Evolutionary conservation across 495 filamentous ascomycete genomes (phyloP).

Genomic region (Penicillium tannophilum): DNA sequence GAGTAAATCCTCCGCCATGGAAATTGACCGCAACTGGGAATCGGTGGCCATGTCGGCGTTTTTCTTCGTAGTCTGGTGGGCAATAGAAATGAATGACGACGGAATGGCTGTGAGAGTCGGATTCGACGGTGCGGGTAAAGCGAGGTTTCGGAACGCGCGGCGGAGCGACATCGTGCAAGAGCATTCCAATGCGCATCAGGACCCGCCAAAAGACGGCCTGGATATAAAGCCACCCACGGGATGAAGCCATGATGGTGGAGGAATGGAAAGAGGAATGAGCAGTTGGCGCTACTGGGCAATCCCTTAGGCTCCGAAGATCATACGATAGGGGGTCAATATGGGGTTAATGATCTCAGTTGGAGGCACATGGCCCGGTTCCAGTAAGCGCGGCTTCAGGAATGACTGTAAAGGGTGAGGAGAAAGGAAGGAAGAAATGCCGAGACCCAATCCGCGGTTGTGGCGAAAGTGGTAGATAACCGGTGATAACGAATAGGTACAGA

Average conservation of each 20-base stretch:
- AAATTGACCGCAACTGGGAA: slow-evolving; percentile 71
- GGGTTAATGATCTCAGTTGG: neutral
- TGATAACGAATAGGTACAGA: neutral
- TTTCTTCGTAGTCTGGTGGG: slow-evolving; percentile 59
- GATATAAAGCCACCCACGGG: slow-evolving; percentile 68
- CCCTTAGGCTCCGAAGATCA: neutral
- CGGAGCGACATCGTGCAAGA: slow-evolving; percentile 67
- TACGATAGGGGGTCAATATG: neutral
- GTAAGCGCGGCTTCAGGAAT: no score
- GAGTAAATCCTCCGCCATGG: slow-evolving; percentile 77
- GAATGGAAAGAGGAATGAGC: neutral
- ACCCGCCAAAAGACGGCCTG: slow-evolving; percentile 76
- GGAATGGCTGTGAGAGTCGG: slow-evolving; percentile 53
- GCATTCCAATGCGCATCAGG: slow-evolving; percentile 80
- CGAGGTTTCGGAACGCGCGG: slow-evolving; percentile 67
- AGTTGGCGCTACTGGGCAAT: neutral
- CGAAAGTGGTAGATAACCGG: neutral
- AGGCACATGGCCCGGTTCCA: neutral
- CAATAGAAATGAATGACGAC: slow-evolving; percentile 82
- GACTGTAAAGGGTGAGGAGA: neutral
- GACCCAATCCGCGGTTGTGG: neutral
- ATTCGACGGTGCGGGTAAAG: slow-evolving; percentile 65
- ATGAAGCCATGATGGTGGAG: slow-evolving; percentile 40
- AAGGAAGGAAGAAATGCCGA: neutral
- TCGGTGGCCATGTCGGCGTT: slow-evolving; percentile 39